These are phyloP conservation scores for Rhynchospora tenuis DNA, from an alignment of 176 grass and related monocot species.

Conservation along the genomic window DNA sequence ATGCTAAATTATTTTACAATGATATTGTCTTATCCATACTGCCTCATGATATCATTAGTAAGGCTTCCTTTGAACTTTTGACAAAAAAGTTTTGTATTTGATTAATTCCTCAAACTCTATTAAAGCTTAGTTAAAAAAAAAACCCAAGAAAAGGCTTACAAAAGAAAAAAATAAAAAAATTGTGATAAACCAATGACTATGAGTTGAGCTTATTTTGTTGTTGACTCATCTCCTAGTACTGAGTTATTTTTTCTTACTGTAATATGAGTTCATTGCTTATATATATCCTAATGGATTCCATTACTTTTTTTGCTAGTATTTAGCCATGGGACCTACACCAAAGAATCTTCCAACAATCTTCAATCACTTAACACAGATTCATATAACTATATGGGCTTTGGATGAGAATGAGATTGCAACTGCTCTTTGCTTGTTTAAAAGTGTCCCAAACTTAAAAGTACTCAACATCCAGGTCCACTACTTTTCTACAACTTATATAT, in stretches of 20 bases:
- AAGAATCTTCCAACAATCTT: constrained; percentile 16
- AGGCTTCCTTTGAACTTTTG: background rate
- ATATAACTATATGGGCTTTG: constrained; percentile 18
- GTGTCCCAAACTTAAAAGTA: constrained; percentile 33
- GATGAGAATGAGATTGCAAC: constrained; percentile 11
- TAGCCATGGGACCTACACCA: background rate
- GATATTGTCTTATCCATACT: background rate
- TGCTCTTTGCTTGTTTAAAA: constrained; percentile 36
- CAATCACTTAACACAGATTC: constrained; percentile 24
- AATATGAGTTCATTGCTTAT: too few relatives aligned
- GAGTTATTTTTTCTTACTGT: too few relatives aligned
- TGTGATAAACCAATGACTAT: too few relatives aligned
- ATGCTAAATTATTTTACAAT: background rate
- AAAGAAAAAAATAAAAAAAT: too few relatives aligned
- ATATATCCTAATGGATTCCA: too few relatives aligned
- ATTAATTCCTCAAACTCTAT: too few relatives aligned
- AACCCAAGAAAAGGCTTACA: too few relatives aligned
- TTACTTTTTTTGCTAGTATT: constrained; percentile 18
- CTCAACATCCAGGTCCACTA: constrained; percentile 28
- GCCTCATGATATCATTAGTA: background rate
- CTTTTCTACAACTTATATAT: background rate
- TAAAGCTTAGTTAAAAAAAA: too few relatives aligned
- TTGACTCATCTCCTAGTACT: too few relatives aligned
- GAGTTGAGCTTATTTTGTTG: too few relatives aligned
- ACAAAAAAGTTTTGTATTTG: too few relatives aligned